Evolutionary conservation across 148 eudicot species (phyloP), one percentile per base, ranked within the genome.

Genomic region (Selenicereus undatus): DNA sequence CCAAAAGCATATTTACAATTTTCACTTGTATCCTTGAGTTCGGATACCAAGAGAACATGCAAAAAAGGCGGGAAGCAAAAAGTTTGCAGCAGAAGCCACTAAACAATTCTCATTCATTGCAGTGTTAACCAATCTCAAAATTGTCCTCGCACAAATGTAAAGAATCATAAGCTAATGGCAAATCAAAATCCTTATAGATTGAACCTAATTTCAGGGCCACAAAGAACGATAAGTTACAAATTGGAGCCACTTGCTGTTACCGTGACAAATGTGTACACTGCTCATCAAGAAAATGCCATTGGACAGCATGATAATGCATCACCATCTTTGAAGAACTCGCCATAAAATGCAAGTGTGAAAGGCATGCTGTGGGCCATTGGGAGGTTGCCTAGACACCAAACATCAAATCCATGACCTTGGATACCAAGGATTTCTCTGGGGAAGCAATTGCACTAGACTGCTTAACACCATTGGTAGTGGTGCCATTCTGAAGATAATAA

Each of bases 391-490:
- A 95, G 83, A 93, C 89, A 81, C 98, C 99, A 62, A 92, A 92
- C 97, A 96, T 96, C 82, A 93, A 82, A 82, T 96, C 99, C 89
- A 87, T 77, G 56, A 94, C 81, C 79, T 89, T 95, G 78, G 98
- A 91, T n/a, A 87, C 90, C 27, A 91, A 83, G 56, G 97, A 93
- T 87, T 90, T 95, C 22, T 92, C 95, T 11, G 95, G 98, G 76
- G 94, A 81, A 56, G 98, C 99, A 77, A 96, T 91, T 43, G 97
- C 87, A 39, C 92, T 88, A 72, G 99, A 83, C 79, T 90, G 97
- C 66, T 82, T 81, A 11, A 89, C 69, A 26, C 73, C 82, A 66
- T 77, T 86, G 81, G 17, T 66, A 66, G 71, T 27, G 32, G 5
- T 86, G 22, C 97, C 95, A 70, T 91, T 94, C 81, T 86, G 95